A percentile compares a stretch with the other conserved stretches of the same genome.
Evolutionary conservation across 2,329 filamentous ascomycete species (phyloP).

Genomic region (Colletotrichum acutatum): DNA sequence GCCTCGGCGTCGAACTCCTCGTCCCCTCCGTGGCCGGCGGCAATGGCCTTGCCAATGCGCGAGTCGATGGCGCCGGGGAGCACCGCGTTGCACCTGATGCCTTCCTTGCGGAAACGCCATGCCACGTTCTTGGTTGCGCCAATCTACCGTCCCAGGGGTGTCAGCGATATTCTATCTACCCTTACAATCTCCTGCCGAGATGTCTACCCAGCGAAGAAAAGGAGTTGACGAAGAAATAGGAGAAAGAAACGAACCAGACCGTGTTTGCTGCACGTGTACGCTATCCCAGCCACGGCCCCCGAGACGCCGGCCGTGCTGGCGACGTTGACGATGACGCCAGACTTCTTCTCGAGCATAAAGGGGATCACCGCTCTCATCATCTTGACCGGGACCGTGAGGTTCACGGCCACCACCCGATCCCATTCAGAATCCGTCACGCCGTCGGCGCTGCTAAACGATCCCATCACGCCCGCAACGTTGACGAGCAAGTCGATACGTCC

Average conservation of each 20-base stretch:
- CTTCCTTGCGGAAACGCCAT: conserved; percentile 55
- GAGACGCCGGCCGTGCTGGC: conserved; percentile 47
- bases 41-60: conserved; percentile 42
- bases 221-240: not conserved
- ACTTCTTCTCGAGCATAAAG: conserved; percentile 50
- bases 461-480: conserved; percentile 57
- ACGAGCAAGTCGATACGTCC: conserved; percentile 52
- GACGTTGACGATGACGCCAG: conserved; percentile 55
- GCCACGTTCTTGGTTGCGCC: conserved; percentile 60
- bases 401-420: conserved; percentile 53
- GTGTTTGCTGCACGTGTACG: conserved; percentile 58
- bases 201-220: too few relatives aligned
- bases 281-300: conserved; percentile 53
- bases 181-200: not conserved
- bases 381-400: conserved; percentile 54
- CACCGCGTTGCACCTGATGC: conserved; percentile 43
- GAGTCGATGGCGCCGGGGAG: conserved; percentile 48
- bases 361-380: conserved; percentile 57
- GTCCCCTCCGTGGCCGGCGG: conserved; percentile 30
- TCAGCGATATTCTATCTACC: not conserved
- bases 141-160: conserved; percentile 40
- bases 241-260: conserved; percentile 47
- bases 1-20: conserved; percentile 41
- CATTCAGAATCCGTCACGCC: conserved; percentile 50
- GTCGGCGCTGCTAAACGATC: conserved; percentile 52